Evolutionary conservation across 257 asterid genomes (phyloP).

Genomic region (Osmanthus fragrans): DNA sequence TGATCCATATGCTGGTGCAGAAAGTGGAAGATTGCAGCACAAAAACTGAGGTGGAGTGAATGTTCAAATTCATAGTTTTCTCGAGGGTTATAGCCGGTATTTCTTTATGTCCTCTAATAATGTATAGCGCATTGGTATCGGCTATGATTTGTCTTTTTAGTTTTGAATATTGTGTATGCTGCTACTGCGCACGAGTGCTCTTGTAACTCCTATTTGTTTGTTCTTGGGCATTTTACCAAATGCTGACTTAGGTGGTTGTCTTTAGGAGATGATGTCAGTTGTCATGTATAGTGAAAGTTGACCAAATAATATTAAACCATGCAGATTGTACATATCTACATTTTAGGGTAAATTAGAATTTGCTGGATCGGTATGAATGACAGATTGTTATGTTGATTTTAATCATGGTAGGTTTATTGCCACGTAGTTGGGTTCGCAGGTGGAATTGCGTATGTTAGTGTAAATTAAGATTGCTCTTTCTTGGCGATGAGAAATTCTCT

Average conservation of each 20-base stretch:
- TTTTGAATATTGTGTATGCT: not conserved
- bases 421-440: too few species aligned
- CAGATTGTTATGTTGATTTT: not conserved
- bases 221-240: not conserved
- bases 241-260: not conserved
- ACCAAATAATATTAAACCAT: not conserved
- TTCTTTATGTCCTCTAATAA: not conserved
- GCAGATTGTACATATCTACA: not conserved
- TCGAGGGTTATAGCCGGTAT: not conserved
- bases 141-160: slow-evolving; percentile 5
- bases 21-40: slow-evolving; percentile 90
- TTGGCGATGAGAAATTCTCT: too few species aligned
- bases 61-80: not conserved
- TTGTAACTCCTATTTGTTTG: not conserved
- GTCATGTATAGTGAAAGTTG: not conserved
- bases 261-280: not conserved
- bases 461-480: too few species aligned
- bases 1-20: slow-evolving; percentile 91
- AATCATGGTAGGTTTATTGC: too few species aligned
- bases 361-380: not conserved
- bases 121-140: not conserved
- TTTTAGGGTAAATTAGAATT: not conserved
- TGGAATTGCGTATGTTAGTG: too few species aligned
- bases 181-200: not conserved
- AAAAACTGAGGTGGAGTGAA: slow-evolving; percentile 60